phyloP scores from a whole-genome alignment of 495 filamentous ascomycete species.

The Echria macrotheca region DNA sequence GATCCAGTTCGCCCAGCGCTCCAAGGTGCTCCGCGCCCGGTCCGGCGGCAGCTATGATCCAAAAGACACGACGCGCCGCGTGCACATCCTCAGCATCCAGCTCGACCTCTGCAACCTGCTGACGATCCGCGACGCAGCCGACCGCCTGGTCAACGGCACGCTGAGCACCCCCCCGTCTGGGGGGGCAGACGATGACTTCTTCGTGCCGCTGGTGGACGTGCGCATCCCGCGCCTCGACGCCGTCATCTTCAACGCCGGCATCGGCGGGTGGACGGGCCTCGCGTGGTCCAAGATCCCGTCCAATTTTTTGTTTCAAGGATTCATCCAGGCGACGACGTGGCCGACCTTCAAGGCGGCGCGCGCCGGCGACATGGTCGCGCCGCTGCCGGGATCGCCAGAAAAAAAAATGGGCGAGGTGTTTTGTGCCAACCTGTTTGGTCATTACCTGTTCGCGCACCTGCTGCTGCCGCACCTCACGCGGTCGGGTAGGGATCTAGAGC shows the following conservation, averaged over 20 bases:
- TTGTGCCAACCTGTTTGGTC: conserved; percentile 88
- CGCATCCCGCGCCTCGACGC: conserved; percentile 68
- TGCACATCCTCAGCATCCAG: conserved; percentile 52
- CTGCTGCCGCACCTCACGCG: conserved; percentile 65
- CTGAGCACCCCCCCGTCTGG: conserved; percentile 42
- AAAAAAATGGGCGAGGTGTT: conserved; percentile 67
- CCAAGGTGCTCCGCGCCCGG: conserved; percentile 31
- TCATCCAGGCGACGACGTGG: conserved; percentile 66
- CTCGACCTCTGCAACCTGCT: conserved; percentile 52
- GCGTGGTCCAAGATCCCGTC: conserved; percentile 61
- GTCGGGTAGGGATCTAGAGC: conserved; percentile 25
- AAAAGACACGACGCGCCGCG: conserved; percentile 38
- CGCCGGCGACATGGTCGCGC: conserved; percentile 47
- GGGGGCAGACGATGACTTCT: conserved; percentile 23
- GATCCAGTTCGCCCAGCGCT: conserved; percentile 34
- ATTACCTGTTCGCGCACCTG: conserved; percentile 83
- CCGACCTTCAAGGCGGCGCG: conserved; percentile 66
- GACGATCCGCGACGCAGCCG: conserved; percentile 42
- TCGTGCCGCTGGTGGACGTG: conserved; percentile 37
- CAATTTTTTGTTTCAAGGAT: conserved; percentile 54
- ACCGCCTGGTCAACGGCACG: conserved; percentile 44
- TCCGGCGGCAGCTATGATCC: conserved; percentile 40
- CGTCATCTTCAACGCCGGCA: conserved; percentile 81
- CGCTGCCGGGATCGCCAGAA: conserved; percentile 25
- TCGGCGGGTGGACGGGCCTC: conserved; percentile 79